Conservation (phyloP, 352 stramenopile species). For the Plasmopara muralis region DNA sequence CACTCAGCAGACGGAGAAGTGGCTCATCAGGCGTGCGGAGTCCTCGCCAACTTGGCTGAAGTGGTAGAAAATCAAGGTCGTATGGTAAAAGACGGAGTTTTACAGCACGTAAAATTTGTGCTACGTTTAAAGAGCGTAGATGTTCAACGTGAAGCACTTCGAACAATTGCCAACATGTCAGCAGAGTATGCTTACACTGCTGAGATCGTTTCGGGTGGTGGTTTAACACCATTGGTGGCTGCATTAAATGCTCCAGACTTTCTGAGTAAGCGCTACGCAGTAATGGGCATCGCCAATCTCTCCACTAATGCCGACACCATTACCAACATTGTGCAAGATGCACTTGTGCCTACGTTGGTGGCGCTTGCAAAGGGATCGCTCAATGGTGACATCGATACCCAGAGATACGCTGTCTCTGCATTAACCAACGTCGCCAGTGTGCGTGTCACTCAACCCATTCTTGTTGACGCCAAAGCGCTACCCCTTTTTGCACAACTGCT, state of each 20-base stretch:
- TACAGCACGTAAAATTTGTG: slow-evolving; percentile 96
- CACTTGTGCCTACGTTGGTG: slow-evolving; percentile 83
- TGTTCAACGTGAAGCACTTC: slow-evolving; percentile 91
- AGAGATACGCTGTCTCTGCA: slow-evolving; percentile 89
- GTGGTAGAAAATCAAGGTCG: slow-evolving; percentile 91
- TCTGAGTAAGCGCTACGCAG: slow-evolving; percentile 90
- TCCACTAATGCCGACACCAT: slow-evolving; percentile 89
- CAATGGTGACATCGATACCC: slow-evolving; percentile 88
- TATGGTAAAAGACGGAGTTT: slow-evolving; percentile 92
- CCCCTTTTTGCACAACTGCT: slow-evolving; percentile 64
- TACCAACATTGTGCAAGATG: slow-evolving; percentile 87
- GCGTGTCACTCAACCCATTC: slow-evolving; percentile 72
- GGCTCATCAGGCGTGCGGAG: slow-evolving; percentile 84
- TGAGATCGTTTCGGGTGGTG: slow-evolving; percentile 88
- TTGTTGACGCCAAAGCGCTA: slow-evolving; percentile 75
- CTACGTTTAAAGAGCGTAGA: slow-evolving; percentile 87
- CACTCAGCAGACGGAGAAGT: slow-evolving; percentile 89
- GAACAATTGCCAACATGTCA: slow-evolving; percentile 93
- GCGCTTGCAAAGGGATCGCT: slow-evolving; percentile 65
- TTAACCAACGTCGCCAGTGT: slow-evolving; percentile 92
- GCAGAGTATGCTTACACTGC: slow-evolving; percentile 91
- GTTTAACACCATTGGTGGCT: slow-evolving; percentile 81
- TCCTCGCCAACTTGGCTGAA: slow-evolving; percentile 92
- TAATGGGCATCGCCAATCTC: slow-evolving; percentile 94
- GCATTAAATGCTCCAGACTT: slow-evolving; percentile 89